Evolutionary conservation across 75 land plant species (phyloP).

Genomic region (Sequoiadendron giganteum): DNA sequence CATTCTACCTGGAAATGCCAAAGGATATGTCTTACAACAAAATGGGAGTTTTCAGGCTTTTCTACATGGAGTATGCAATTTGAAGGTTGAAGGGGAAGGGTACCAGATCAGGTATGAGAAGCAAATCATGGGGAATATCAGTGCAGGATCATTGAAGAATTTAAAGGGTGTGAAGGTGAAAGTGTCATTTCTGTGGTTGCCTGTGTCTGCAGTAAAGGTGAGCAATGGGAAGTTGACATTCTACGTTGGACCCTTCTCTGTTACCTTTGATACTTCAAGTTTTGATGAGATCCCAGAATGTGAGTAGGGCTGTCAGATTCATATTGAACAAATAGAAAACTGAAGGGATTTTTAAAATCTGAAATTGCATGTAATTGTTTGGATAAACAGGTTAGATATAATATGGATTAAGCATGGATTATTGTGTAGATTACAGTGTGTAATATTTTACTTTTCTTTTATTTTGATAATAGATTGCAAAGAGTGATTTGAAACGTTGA

Average conservation of each 20-base stretch:
- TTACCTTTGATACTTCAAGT: slow-evolving; percentile 30
- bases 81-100: slow-evolving; percentile 31
- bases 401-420: background rate
- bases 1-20: slow-evolving; percentile 48
- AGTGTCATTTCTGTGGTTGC: slow-evolving; percentile 46
- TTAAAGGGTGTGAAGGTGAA: slow-evolving; percentile 48
- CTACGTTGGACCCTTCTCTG: slow-evolving; percentile 54
- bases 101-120: slow-evolving; percentile 43
- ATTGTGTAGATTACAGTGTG: background rate
- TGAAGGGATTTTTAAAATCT: no score
- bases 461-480: no score
- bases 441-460: background rate
- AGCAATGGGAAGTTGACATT: slow-evolving; percentile 27
- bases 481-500: no score
- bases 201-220: slow-evolving; percentile 22
- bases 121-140: slow-evolving; percentile 30
- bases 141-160: slow-evolving; percentile 18
- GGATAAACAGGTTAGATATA: no score
- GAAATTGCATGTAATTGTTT: no score
- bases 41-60: slow-evolving; percentile 40
- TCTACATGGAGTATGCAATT: slow-evolving; percentile 25
- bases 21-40: slow-evolving; percentile 26
- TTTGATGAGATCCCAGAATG: slow-evolving; percentile 52
- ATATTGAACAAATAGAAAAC: no score
- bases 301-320: background rate